phyloP scores from a whole-genome alignment of 768 basidiomycete genomes.

The Kwoniella sp. region DNA sequence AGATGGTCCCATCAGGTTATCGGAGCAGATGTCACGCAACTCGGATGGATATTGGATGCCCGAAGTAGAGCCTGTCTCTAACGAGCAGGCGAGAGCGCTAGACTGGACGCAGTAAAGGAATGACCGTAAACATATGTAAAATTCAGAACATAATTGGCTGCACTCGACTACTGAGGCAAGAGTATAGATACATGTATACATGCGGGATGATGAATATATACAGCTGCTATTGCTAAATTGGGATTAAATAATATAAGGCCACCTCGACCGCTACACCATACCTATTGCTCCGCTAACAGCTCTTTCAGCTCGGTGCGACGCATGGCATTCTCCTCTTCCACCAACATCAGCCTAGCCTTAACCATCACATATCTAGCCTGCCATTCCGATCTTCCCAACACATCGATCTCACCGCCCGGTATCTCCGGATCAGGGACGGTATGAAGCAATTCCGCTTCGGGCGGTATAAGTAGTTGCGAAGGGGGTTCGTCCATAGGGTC shows the following conservation, averaged over 20 bases:
- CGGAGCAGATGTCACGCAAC: background rate
- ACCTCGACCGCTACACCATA: too few species aligned
- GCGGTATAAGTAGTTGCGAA: constrained; percentile 2
- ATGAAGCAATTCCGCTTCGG: constrained; percentile 10
- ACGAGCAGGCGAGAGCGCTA: background rate
- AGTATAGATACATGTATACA: too few species aligned
- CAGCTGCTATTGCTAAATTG: too few species aligned
- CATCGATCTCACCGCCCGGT: constrained; percentile 10
- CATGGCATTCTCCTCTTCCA: constrained; percentile 67
- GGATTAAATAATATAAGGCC: too few species aligned
- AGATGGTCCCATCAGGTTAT: background rate
- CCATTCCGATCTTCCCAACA: constrained; percentile 32
- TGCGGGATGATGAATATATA: too few species aligned
- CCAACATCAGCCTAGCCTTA: constrained; percentile 77
- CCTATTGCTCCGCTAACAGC: too few species aligned
- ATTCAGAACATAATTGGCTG: too few species aligned
- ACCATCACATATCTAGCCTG: constrained; percentile 67
- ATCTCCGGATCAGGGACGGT: constrained; percentile 26
- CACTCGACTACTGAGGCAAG: too few species aligned
- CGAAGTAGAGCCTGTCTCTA: background rate
- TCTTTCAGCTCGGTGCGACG: constrained; percentile 68
- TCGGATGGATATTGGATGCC: background rate
- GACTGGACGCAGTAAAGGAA: background rate
- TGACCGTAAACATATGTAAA: too few species aligned
- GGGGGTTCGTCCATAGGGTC: constrained; percentile 11